Conservation (phyloP, 306 rosid genomes). For the Mucuna pruriens region DNA sequence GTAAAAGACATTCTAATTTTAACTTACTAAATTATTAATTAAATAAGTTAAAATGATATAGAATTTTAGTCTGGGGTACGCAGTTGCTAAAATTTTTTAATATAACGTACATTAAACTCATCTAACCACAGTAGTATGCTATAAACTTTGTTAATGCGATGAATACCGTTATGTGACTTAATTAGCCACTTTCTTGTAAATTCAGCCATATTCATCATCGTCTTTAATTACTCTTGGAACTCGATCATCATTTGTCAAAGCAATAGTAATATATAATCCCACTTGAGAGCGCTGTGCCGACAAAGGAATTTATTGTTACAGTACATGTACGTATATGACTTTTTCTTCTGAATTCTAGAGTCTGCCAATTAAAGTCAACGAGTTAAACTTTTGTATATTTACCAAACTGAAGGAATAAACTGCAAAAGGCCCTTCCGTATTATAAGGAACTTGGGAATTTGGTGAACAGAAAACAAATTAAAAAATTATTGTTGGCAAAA, state of each 20-base stretch:
- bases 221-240: slow-evolving; percentile 1
- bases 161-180: neutral
- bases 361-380: slow-evolving; percentile 12
- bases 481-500: neutral
- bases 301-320: neutral
- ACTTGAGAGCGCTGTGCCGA: slow-evolving; percentile 21
- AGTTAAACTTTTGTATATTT: neutral
- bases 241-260: neutral
- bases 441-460: slow-evolving; percentile 22
- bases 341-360: neutral
- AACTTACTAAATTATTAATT: too few species aligned
- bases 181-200: neutral
- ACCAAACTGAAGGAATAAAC: neutral
- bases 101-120: too few species aligned
- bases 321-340: neutral
- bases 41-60: too few species aligned
- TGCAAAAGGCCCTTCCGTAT: neutral
- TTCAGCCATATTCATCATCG: neutral
- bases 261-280: neutral
- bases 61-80: too few species aligned
- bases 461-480: slow-evolving; percentile 26
- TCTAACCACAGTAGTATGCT: too few species aligned
- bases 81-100: too few species aligned
- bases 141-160: too few species aligned
- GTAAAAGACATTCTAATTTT: too few species aligned